A percentile compares a stretch with the other conserved stretches of the same genome.
phyloP scores from a whole-genome alignment of 75 land plant species.

The Pinus tabuliformis region DNA sequence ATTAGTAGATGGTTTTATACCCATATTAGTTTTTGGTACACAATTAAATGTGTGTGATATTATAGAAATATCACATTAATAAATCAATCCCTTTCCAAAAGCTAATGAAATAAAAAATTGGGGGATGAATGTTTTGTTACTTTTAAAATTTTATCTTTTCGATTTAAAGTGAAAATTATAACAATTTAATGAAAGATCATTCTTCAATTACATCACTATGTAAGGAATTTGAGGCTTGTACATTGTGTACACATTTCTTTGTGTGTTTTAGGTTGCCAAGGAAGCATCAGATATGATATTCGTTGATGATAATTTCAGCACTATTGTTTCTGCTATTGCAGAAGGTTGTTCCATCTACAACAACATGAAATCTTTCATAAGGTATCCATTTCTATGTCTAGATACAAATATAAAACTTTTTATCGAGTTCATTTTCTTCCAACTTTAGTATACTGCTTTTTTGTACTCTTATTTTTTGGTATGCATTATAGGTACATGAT shows the following conservation, averaged over 20 bases:
- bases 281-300: constrained; percentile 94
- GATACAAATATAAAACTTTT: not conserved
- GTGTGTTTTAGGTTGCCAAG: constrained; percentile 52
- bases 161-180: too few relatives aligned
- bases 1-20: too few relatives aligned
- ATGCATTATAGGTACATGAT: constrained; percentile 77
- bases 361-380: constrained; percentile 93
- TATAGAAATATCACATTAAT: too few relatives aligned
- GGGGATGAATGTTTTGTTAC: too few relatives aligned
- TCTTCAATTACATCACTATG: not conserved
- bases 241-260: not conserved
- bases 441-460: not conserved
- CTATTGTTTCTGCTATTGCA: constrained; percentile 83
- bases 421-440: not conserved
- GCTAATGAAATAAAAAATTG: too few relatives aligned
- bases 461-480: not conserved
- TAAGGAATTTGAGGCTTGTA: not conserved
- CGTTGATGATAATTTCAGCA: constrained; percentile 92
- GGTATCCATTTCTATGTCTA: constrained; percentile 31
- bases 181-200: too few relatives aligned
- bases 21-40: too few relatives aligned
- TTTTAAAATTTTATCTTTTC: too few relatives aligned
- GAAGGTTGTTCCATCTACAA: constrained; percentile 89
- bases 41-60: too few relatives aligned
- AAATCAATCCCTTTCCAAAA: too few relatives aligned